Percentiles rank a stretch among this genome's conserved stretches.
These are phyloP conservation scores for Candida pseudoviswanathii DNA, from an alignment of 1,139 yeast genomes.

Conservation along the genomic window DNA sequence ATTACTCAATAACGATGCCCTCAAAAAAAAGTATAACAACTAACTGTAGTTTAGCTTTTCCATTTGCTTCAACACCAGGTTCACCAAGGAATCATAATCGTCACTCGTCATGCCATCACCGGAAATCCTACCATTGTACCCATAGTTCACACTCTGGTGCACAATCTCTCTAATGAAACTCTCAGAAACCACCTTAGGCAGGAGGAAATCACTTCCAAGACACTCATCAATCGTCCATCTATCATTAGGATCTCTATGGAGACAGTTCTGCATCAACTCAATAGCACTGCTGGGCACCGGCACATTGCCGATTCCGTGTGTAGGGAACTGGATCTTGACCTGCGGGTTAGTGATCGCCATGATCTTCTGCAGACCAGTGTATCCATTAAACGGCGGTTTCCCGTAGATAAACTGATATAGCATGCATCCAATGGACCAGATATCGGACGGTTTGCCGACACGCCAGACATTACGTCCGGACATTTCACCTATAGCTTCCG, in stretches of 20 bases:
- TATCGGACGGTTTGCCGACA: constrained; percentile 94
- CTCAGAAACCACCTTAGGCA: constrained; percentile 73
- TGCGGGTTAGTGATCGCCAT: constrained; percentile 88
- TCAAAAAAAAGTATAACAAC: not conserved
- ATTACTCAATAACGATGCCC: constrained; percentile 5
- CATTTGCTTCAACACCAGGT: constrained; percentile 43
- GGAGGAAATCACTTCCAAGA: constrained; percentile 58
- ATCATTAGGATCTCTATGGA: constrained; percentile 68
- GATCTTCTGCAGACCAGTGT: constrained; percentile 75
- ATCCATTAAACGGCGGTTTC: constrained; percentile 84
- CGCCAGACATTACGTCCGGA: constrained; percentile 60
- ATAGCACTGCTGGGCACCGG: constrained; percentile 70
- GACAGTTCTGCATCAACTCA: constrained; percentile 72
- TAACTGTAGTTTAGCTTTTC: constrained; percentile 38
- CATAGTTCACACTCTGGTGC: constrained; percentile 74
- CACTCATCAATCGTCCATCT: constrained; percentile 70
- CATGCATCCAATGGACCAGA: constrained; percentile 98
- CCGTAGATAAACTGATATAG: constrained; percentile 96
- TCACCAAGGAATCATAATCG: constrained; percentile 45
- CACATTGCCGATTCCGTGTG: constrained; percentile 61
- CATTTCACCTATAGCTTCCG: constrained; percentile 82
- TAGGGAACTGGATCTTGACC: constrained; percentile 72
- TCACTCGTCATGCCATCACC: constrained; percentile 41
- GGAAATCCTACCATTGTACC: constrained; percentile 43
- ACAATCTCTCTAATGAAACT: constrained; percentile 70